phyloP scores from a whole-genome alignment of 2,329 filamentous ascomycete species.

The Alternaria dauci region DNA sequence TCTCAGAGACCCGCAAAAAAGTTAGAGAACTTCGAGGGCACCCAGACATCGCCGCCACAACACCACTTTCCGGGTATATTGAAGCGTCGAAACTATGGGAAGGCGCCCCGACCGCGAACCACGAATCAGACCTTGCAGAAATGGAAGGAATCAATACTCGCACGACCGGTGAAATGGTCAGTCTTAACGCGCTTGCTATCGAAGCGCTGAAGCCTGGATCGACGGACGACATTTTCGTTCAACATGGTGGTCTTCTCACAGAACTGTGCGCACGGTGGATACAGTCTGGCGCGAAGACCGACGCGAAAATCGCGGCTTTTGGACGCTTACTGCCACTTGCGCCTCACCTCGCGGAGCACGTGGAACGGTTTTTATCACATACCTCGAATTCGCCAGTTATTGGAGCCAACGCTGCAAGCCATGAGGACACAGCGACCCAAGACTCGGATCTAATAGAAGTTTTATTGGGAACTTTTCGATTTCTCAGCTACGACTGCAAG shows the following conservation, averaged over 20 bases:
- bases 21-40: conserved; percentile 31
- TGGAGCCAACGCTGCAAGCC: conserved; percentile 18
- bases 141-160: conserved; percentile 29
- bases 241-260: conserved; percentile 78
- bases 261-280: conserved; percentile 87
- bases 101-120: conserved; percentile 37
- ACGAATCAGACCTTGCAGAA: conserved; percentile 18
- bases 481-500: conserved; percentile 77
- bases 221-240: conserved; percentile 76
- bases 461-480: conserved; percentile 77
- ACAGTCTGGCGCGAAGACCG: conserved; percentile 50
- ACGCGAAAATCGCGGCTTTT: conserved; percentile 70
- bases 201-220: conserved; percentile 67
- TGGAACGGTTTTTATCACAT: conserved; percentile 60
- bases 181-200: conserved; percentile 39
- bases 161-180: conserved; percentile 36
- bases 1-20: conserved; percentile 34
- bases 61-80: conserved; percentile 26
- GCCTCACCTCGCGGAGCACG: conserved; percentile 78
- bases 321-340: conserved; percentile 83
- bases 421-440: not conserved
- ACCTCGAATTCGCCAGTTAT: conserved; percentile 36
- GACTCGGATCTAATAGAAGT: conserved; percentile 50
- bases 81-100: conserved; percentile 49
- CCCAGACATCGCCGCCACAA: conserved; percentile 22